Base-by-base conservation (phyloP, 345 rosid genomes). In the Litchi chinensis region DNA sequence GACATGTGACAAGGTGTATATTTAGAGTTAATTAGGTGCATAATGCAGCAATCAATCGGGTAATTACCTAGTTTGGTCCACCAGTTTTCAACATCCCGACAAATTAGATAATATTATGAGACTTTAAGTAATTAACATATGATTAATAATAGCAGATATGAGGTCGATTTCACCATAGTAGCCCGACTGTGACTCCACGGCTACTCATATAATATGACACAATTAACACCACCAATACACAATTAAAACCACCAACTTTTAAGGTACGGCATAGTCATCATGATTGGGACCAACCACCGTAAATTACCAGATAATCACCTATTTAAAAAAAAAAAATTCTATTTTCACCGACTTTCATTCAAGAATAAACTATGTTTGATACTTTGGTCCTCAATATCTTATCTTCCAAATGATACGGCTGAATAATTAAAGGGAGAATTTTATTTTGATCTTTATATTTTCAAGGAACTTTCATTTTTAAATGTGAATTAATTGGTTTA, bases 181-280 rank as follows among this genome's bases (percentile, higher is more conserved):
- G 39, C 65, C 79, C n/a, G 65, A 76, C 21, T 76, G 41, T 39
- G 72, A 76, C 50, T 76, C 72, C 54, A 39, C 71, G 65, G 78
- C 78, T 3, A 8, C 39, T 21, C 32, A 50, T 52, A 0, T 9
- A 50, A 48, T 18, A 48, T 11, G 71, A 76, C 37, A n/a, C 19
- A 28, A 37, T 28, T 26, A 13, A 75, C 16, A 15, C 5, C 63
- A 75, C 71, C 71, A 19, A 46, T n/a, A n/a, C 37, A n/a, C 19
- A 28, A 37, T 28, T 26, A 13, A 75, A 24, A 15, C 5, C 63
- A 75, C 71, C 71, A 19, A 46, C 62, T 32, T 41, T 46, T 26
- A 67, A 50, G 79, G 54, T 67, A 76, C n/a, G 21, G 57, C 16
- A 21, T 66, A 54, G 18, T 37, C 71, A 65, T 65, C 72, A 39